Percentiles rank a stretch among this genome's conserved stretches.
Evolutionary conservation across 2,329 filamentous ascomycete genomes (phyloP).

Genomic region (Colletotrichum sp.): DNA sequence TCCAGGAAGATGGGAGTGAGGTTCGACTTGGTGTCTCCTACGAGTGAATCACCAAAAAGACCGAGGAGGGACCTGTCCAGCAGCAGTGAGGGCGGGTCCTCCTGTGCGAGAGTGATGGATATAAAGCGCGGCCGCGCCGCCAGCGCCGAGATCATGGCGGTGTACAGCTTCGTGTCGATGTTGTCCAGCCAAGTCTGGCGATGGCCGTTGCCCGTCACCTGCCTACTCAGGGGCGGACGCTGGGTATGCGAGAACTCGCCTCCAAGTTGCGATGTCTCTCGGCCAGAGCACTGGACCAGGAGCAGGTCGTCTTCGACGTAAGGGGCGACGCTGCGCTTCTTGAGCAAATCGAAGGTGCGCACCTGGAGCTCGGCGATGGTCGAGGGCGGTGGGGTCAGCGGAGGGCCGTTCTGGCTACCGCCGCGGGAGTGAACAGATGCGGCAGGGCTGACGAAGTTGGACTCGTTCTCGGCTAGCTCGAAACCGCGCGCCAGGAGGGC

Average conservation of each 20-base stretch:
- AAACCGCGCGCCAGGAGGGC: constrained; percentile 83
- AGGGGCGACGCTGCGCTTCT: constrained; percentile 76
- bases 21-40: constrained; percentile 75
- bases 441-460: constrained; percentile 66
- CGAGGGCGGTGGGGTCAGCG: constrained; percentile 77
- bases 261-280: constrained; percentile 48
- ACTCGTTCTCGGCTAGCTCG: constrained; percentile 76
- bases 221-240: constrained; percentile 37
- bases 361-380: constrained; percentile 80
- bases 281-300: constrained; percentile 83
- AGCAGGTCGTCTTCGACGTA: constrained; percentile 71
- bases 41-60: constrained; percentile 74
- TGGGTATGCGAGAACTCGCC: constrained; percentile 38
- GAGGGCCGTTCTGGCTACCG: constrained; percentile 49
- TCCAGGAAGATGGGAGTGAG: constrained; percentile 90
- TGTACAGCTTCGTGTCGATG: constrained; percentile 68
- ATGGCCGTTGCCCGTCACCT: constrained; percentile 39
- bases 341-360: constrained; percentile 85
- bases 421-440: constrained; percentile 41
- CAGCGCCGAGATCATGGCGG: constrained; percentile 66
- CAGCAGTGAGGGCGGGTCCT: constrained; percentile 76
- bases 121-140: constrained; percentile 71
- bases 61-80: constrained; percentile 71
- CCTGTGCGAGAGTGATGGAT: constrained; percentile 74
- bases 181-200: constrained; percentile 59